These are phyloP conservation scores for Elsinoe batatas DNA, from an alignment of 2,329 filamentous ascomycete species.

Conservation along the genomic window DNA sequence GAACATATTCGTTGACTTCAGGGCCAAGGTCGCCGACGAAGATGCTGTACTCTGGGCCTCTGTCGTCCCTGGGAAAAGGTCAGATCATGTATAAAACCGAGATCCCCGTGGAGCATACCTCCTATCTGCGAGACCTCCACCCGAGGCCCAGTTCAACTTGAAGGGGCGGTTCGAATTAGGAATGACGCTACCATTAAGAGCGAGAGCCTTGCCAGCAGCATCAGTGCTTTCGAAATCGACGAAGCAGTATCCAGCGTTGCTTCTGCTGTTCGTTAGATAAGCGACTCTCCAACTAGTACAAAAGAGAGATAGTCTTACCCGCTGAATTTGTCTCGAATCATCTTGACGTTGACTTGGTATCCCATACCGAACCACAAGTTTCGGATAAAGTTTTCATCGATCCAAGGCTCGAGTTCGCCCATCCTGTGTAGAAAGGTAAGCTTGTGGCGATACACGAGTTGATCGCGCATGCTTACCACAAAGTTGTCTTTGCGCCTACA, in stretches of 20 bases:
- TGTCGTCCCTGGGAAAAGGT: constrained; percentile 62
- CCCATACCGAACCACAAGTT: constrained; percentile 89
- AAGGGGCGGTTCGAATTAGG: constrained; percentile 91
- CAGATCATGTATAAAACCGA: neutral
- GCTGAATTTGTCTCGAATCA: constrained; percentile 98
- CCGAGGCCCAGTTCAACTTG: constrained; percentile 99
- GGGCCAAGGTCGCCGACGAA: constrained; percentile 97
- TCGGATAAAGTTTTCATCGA: constrained; percentile 97
- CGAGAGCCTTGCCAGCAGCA: constrained; percentile 83
- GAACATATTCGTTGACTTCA: constrained; percentile 96
- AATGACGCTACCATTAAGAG: constrained; percentile 77
- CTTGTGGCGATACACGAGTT: constrained; percentile 12
- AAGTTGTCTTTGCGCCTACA: constrained; percentile 42
- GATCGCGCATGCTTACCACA: constrained; percentile 35
- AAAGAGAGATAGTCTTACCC: constrained; percentile 51
- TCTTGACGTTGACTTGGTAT: constrained; percentile 96
- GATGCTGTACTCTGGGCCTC: constrained; percentile 91
- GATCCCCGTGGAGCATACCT: constrained; percentile 44
- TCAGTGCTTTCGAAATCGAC: constrained; percentile 80
- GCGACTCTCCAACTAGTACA: neutral
- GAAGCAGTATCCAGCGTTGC: constrained; percentile 97
- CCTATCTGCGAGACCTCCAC: constrained; percentile 90
- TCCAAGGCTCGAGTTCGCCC: constrained; percentile 98
- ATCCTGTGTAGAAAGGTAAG: constrained; percentile 55
- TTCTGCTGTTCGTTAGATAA: constrained; percentile 36